Percentiles rank a stretch among this genome's conserved stretches.
These are phyloP conservation scores for Coelastrella sp. DNA, from an alignment of 139 green algal species.

Conservation along the genomic window DNA sequence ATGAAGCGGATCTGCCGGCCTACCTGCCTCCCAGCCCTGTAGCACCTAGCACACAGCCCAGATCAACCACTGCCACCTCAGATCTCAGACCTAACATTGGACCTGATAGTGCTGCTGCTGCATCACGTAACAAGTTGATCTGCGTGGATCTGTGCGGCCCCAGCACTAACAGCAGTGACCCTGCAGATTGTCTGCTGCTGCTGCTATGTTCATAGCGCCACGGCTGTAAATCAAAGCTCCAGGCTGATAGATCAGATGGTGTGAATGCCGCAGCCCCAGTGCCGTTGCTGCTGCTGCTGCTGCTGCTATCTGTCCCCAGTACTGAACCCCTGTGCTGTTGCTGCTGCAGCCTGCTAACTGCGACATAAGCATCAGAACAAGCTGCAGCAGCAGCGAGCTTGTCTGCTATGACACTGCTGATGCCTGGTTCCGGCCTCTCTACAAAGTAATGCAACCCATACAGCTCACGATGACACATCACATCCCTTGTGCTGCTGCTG, in stretches of 20 bases:
- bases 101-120: background rate
- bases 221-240: background rate
- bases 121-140: constrained; percentile 17
- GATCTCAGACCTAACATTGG: background rate
- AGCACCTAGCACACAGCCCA: background rate
- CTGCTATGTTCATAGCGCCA: background rate
- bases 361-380: background rate
- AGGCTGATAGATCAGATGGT: background rate
- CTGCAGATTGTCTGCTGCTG: background rate
- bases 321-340: background rate
- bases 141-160: background rate
- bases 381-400: background rate
- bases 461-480: background rate
- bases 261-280: background rate
- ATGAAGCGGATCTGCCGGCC: no score
- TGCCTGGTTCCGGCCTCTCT: background rate
- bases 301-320: background rate
- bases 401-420: background rate
- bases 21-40: background rate
- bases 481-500: background rate
- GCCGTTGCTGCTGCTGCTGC: background rate
- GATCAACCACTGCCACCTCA: background rate
- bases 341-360: background rate
- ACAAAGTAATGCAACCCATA: background rate
- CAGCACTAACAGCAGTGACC: constrained; percentile 11